Conservation (phyloP, 345 rosid genomes). For the Ceriops zippeliana region DNA sequence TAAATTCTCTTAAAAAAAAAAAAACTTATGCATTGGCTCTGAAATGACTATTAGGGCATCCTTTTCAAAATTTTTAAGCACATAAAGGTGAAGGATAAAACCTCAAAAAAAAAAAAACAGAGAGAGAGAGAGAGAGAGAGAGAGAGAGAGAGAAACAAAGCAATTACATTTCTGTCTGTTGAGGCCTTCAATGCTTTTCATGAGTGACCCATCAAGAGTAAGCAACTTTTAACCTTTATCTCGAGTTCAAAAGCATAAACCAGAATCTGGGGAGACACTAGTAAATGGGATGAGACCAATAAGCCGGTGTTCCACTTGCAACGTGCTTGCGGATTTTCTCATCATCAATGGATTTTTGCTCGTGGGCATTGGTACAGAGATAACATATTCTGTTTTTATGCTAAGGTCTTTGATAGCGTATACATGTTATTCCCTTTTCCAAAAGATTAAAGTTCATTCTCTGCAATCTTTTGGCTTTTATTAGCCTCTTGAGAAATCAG, state of each 20-base stretch:
- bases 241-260: background rate
- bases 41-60: background rate
- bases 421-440: too few species aligned
- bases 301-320: slow-evolving; percentile 1
- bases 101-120: background rate
- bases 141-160: too few species aligned
- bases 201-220: background rate
- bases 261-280: background rate
- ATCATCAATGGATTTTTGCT: background rate
- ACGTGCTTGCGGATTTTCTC: background rate
- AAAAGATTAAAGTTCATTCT: too few species aligned
- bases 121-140: background rate
- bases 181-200: background rate
- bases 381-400: too few species aligned
- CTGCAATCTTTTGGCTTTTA: too few species aligned
- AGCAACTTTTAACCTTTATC: background rate
- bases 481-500: too few species aligned
- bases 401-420: too few species aligned
- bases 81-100: background rate
- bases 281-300: too few species aligned
- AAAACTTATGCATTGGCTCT: slow-evolving; percentile 4
- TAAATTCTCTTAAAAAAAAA: background rate
- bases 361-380: background rate
- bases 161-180: background rate
- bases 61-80: background rate